Evolutionary conservation across 2,329 filamentous ascomycete genomes (phyloP), one percentile per base, ranked within the genome.

Genomic region (Colletotrichum eremochloae): DNA sequence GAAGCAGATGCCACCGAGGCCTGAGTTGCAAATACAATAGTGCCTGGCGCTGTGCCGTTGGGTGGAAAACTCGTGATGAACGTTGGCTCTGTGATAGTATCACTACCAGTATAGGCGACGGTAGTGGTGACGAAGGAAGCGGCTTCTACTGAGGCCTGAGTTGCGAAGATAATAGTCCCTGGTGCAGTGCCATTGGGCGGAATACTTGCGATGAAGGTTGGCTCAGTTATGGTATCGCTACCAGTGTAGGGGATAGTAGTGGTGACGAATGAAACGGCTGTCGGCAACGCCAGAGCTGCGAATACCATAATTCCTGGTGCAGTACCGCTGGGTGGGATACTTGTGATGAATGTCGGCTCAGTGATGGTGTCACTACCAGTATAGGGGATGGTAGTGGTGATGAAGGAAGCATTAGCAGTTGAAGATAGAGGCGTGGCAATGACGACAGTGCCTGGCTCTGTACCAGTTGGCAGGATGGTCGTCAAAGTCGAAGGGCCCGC

Each of bases 41-140:
- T 72, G 2, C 73, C 71, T 24, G 73, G 63, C 2, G 2, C 24
- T 2, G 67, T 63, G 6, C 62, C 64, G 33, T 52, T 68, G 29
- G 66, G 65, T 1, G 66, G 46, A 5, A 69, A 40, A 9, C 69
- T 72, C 2, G 66, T 38, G 6, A 68, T 14, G 11, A 60, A 38
- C 0, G 58, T 63, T 8, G 58, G 57, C 14, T 29, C 58, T 0
- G 58, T 53, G 15, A 67, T 29, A 5, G 29, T 20, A 14, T 53
- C 18, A 15, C 67, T 7, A 18, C 68, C 62, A 5, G 62, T 64
- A 9, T 53, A 53, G 42, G 58, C 64, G 8, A 48, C 42, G 15
- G 71, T 70, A 2, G 73, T 57, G 1, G 70, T 74, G 5, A 71
- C 36, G 31, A 63, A 75, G 8, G 57, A 67, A 24, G 65, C 67